phyloP scores from a whole-genome alignment of 331 rosid species.

The Stylosanthes scabra region DNA sequence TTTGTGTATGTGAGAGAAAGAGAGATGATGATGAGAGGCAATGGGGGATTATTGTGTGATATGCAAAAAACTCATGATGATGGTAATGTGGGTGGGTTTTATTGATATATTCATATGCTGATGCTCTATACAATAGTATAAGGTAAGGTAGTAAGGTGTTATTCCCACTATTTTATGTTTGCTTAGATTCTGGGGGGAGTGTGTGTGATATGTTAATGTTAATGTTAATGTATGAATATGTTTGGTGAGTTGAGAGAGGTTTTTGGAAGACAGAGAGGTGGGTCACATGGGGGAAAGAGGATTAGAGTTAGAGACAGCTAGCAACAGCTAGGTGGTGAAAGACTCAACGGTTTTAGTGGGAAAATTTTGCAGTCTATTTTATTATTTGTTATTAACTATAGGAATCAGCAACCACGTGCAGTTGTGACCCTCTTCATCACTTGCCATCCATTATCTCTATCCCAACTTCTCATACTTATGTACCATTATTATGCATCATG shows the following conservation, averaged over 20 bases:
- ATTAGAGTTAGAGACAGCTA: conserved; percentile 83
- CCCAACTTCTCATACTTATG: neutral
- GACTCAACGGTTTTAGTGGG: conserved; percentile 65
- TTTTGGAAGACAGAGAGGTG: conserved; percentile 41
- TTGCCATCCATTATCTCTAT: conserved; percentile 49
- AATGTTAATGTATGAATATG: neutral
- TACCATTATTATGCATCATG: too few relatives aligned
- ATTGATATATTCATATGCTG: neutral
- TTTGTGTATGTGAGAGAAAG: conserved; percentile 18
- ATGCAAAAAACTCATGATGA: conserved; percentile 29
- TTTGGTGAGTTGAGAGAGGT: conserved; percentile 43
- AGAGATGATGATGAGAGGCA: conserved; percentile 32
- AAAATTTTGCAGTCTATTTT: conserved; percentile 56
- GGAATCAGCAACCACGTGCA: conserved; percentile 92
- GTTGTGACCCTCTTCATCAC: conserved; percentile 75
- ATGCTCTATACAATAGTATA: neutral
- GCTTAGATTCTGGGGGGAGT: conserved; percentile 29
- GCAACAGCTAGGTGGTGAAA: conserved; percentile 84
- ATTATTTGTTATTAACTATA: conserved; percentile 54
- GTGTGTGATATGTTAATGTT: neutral
- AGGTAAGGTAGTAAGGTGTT: neutral
- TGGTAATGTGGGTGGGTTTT: conserved; percentile 11
- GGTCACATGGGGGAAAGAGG: conserved; percentile 80
- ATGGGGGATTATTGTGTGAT: conserved; percentile 27
- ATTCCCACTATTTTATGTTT: conserved; percentile 12